Evolutionary conservation across 345 rosid species (phyloP), one percentile per base, ranked within the genome.

Genomic region (Capsella bursapastoris): DNA sequence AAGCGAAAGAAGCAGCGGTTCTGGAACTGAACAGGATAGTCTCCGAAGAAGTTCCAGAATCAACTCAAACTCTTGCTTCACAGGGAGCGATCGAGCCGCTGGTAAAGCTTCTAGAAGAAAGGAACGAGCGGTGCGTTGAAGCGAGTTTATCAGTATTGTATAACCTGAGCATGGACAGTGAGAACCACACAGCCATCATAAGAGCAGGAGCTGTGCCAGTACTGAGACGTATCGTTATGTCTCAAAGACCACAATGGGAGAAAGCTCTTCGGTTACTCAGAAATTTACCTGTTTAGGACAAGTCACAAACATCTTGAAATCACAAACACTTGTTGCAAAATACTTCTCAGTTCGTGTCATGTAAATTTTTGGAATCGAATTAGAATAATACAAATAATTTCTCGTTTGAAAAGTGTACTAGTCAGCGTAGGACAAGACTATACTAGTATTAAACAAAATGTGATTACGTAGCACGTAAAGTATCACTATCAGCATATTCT

Each of bases 151-250:
- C 88, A 1, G 79, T 93, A 51, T 83, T 91, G 18, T 89, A 93
- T 75, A 88, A 86, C 59, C 66, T 91, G 61, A 89, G 97, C 83
- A 91, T 89, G 96, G 89, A 93, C 79, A 66, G 78, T 1, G 98
- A 91, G 82, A 93, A 93, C 73, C 97, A 91, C 49, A 34, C 83
- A 0, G 87, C 89, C 3, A 89, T 93, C 57, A 57, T 87, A 5
- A 89, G 94, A 75, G 89, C 94, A 0, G 91, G 96, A 63, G 97
- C 96, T 18, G 91, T 85, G 28, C 88, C 97, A 35, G 84, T 71
- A 14, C 64, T 93, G 79, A 83, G 89, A 75, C 88, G 88, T 76
- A 91, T 93, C 76, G 82, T 93, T 60, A 70, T 84, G 48, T 80
- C 90, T 7, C 79, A 89, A 40, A 81, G 87, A 64, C 85, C 92